A percentile compares a stretch with the other conserved stretches of the same genome.
phyloP scores from a whole-genome alignment of 192 early-diverging fungal genomes.

The Umbelopsis vinacea region DNA sequence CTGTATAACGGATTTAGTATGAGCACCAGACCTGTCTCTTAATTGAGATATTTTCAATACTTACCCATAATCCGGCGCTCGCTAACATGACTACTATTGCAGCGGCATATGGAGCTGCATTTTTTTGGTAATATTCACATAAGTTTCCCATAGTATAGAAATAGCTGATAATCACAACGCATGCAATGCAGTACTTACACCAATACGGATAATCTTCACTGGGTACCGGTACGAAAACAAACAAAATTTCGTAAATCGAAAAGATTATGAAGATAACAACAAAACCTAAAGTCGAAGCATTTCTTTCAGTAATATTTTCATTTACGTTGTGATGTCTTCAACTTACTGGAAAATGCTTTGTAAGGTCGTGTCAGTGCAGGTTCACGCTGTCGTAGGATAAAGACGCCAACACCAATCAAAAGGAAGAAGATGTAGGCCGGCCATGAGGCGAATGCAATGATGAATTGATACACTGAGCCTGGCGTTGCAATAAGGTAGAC shows the following conservation, averaged over 20 bases:
- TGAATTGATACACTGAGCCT: slow-evolving; percentile 35
- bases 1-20: background rate
- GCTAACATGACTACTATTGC: background rate
- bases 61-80: background rate
- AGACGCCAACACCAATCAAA: slow-evolving; percentile 4
- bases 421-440: slow-evolving; percentile 22
- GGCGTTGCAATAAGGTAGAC: slow-evolving; percentile 32
- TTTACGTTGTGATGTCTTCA: too few relatives aligned
- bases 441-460: slow-evolving; percentile 37
- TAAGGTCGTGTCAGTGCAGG: slow-evolving; percentile 7
- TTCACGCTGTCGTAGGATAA: slow-evolving; percentile 25
- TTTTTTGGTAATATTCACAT: background rate
- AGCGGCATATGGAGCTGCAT: background rate
- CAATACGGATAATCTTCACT: slow-evolving; percentile 37
- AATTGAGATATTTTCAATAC: background rate
- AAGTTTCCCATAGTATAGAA: background rate
- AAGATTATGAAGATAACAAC: slow-evolving; percentile 3
- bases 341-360: slow-evolving; percentile 11
- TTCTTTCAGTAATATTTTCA: background rate
- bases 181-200: slow-evolving; percentile 17
- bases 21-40: background rate
- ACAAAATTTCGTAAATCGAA: slow-evolving; percentile 28
- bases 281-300: background rate
- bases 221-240: slow-evolving; percentile 37
- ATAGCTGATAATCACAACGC: background rate